A percentile compares a stretch with the other conserved stretches of the same genome.
These are phyloP conservation scores for Wickerhamiella galacta DNA, from an alignment of 805 yeast species.

Conservation along the genomic window DNA sequence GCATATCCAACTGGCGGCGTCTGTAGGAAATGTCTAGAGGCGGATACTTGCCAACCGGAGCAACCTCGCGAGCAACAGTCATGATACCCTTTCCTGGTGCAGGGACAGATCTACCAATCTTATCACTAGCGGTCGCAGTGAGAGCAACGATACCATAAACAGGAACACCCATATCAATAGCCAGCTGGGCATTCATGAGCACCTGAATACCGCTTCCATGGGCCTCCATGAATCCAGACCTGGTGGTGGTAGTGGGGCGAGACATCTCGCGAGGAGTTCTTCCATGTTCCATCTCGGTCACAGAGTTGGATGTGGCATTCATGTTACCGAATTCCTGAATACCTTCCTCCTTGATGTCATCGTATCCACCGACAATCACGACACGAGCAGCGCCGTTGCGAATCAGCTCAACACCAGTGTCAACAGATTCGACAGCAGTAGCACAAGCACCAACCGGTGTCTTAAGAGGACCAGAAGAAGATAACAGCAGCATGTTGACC, in stretches of 20 bases:
- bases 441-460: slow-evolving; percentile 99
- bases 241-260: slow-evolving; percentile 89
- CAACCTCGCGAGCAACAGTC: slow-evolving; percentile 82
- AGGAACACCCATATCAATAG: slow-evolving; percentile 97
- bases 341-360: slow-evolving; percentile 99
- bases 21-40: slow-evolving; percentile 84
- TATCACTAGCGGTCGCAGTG: slow-evolving; percentile 94
- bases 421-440: slow-evolving; percentile 94
- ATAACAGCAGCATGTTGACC: slow-evolving; percentile 95
- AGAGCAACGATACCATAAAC: slow-evolving; percentile 87
- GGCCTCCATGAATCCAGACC: slow-evolving; percentile 98
- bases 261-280: slow-evolving; percentile 98
- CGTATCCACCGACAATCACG: slow-evolving; percentile 96
- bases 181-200: slow-evolving; percentile 87
- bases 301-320: slow-evolving; percentile 92
- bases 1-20: slow-evolving; percentile 69
- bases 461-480: slow-evolving; percentile 97
- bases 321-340: slow-evolving; percentile 95
- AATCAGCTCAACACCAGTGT: slow-evolving; percentile 87
- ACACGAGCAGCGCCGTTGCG: slow-evolving; percentile 88
- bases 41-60: slow-evolving; percentile 60
- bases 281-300: slow-evolving; percentile 81
- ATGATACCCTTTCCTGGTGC: slow-evolving; percentile 99
- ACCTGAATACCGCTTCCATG: slow-evolving; percentile 99
- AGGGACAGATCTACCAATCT: slow-evolving; percentile 97